A percentile compares a stretch with the other conserved stretches of the same genome.
Evolutionary conservation across 2,329 filamentous ascomycete genomes (phyloP).

Genomic region (Stemphylium vesicarium): DNA sequence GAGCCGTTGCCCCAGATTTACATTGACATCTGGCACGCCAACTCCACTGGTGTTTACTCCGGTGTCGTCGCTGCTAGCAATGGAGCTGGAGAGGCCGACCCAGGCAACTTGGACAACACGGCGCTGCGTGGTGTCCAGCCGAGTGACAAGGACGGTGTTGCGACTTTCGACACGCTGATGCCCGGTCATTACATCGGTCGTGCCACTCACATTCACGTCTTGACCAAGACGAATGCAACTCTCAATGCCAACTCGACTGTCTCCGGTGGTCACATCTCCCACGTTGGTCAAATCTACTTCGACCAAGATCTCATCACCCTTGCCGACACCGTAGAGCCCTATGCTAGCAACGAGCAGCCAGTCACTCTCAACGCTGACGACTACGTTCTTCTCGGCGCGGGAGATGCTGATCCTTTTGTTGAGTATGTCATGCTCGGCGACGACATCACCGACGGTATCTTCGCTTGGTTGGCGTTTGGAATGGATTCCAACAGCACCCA

Average conservation of each 20-base stretch:
- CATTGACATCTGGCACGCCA: constrained; percentile 61
- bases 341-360: constrained; percentile 50
- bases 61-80: constrained; percentile 51
- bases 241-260: constrained; percentile 49
- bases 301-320: constrained; percentile 48
- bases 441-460: constrained; percentile 42
- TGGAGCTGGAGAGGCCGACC: constrained; percentile 44
- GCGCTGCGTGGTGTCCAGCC: constrained; percentile 58
- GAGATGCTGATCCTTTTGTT: constrained; percentile 61
- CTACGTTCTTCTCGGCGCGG: constrained; percentile 54
- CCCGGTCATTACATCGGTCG: constrained; percentile 50
- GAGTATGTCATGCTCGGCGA: constrained; percentile 65
- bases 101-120: constrained; percentile 37
- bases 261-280: constrained; percentile 47
- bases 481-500: constrained; percentile 32
- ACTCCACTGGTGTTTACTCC: constrained; percentile 43
- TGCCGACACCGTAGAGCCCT: constrained; percentile 57
- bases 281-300: constrained; percentile 55
- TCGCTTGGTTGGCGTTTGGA: constrained; percentile 45
- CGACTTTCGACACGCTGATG: constrained; percentile 57
- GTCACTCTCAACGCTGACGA: constrained; percentile 62
- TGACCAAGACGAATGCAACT: constrained; percentile 47
- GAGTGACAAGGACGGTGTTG: constrained; percentile 56
- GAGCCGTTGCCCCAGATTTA: constrained; percentile 56
- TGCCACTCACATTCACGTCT: constrained; percentile 52